Evolutionary conservation across 78 protist species (phyloP).

Genomic region (slime mould (Dictyostelium discoideum)): dicty_2.7 NC_007091.3:449001-449500

Average conservation of each 20-base stretch:
- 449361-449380: background rate
- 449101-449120: background rate
- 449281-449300: background rate
- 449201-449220: background rate
- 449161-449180: background rate
- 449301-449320: background rate
- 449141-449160: conserved; percentile 1
- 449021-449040: background rate
- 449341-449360: background rate
- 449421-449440: background rate
- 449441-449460: background rate
- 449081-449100: background rate
- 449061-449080: background rate
- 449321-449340: background rate
- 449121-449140: background rate
- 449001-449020: conserved; percentile 24
- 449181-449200: background rate
- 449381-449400: background rate
- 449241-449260: background rate
- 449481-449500: background rate
- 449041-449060: background rate
- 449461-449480: background rate
- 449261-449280: background rate
- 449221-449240: background rate
- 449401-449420: background rate